Evolutionary conservation across 2,329 filamentous ascomycete species (phyloP), one percentile per base, ranked within the genome.

Genomic region (Fusarium nelsonii): DNA sequence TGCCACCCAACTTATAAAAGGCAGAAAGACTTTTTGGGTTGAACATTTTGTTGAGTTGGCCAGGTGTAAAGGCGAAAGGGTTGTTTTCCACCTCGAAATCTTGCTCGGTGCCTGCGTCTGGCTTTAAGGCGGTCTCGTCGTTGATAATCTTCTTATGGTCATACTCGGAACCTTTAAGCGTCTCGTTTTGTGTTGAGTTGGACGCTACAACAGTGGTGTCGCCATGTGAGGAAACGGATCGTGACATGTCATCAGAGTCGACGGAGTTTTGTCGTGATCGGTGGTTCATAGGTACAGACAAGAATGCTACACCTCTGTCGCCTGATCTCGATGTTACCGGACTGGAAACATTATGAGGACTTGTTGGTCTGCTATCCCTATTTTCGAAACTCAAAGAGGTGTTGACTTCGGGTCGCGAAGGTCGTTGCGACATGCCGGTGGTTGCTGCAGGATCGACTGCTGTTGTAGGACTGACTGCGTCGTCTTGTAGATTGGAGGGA

Each of bases 1-100:
- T 79, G 26, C 94, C 94, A 49, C 94, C 94, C 7, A 97, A 78
- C 15, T 90, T 90, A 74, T 91, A 92, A 72, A 95, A 97, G 1
- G 94, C 94, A 14, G 90, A 84, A 60, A 97, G 81, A 65, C 89
- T 97, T 82, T 97, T 97, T 5, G 94, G 94, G 76, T 97, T 96
- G 65, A 95, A 88, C 81, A 97, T 87, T 79, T 97, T 97, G 73
- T 90, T 91, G 67, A 97, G 84, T 75, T 97, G 90, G 15, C 94
- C 94, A 4, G 92, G 92, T 3, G 90, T 88, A 76, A 93, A 97
- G 16, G 93, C 94, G 75, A 97, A 97, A 1, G 91, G 91, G 77
- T 96, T 97, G 77, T 93, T 84, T 8, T 90, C 85, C 12, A 95
- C 89, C 15, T 87, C 73, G 73, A 97, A 97, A 66, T 95, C 92